phyloP scores from a whole-genome alignment of 345 rosid species.

The Gossypium arboreum region DNA sequence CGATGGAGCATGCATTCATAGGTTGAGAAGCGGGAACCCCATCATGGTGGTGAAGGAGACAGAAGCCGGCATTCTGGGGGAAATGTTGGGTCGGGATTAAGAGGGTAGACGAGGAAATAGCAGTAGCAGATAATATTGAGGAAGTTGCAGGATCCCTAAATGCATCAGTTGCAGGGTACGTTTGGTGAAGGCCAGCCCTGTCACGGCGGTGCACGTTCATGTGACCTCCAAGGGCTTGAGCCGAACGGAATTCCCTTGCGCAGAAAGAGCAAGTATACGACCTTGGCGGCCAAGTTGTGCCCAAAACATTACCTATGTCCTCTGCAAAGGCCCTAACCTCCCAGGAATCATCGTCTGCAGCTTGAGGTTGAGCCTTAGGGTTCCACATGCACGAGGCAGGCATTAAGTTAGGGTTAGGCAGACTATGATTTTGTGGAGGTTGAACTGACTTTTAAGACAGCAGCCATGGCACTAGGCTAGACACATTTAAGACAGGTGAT shows the following conservation, averaged over 20 bases:
- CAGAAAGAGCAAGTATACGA: background rate
- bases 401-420: background rate
- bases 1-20: background rate
- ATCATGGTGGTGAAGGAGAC: background rate
- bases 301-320: background rate
- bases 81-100: background rate
- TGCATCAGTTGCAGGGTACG: background rate
- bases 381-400: background rate
- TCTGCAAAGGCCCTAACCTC: background rate
- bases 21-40: background rate
- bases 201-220: background rate
- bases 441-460: background rate
- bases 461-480: background rate
- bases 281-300: background rate
- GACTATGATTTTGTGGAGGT: background rate
- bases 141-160: background rate
- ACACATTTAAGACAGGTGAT: background rate
- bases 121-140: background rate
- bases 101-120: background rate
- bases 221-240: background rate
- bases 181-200: background rate
- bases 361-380: background rate
- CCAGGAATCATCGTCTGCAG: background rate
- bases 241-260: background rate
- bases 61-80: background rate